A percentile compares a stretch with the other conserved stretches of the same genome.
Conservation (phyloP, 805 yeast species). For the Hanseniaspora singularis region DNA sequence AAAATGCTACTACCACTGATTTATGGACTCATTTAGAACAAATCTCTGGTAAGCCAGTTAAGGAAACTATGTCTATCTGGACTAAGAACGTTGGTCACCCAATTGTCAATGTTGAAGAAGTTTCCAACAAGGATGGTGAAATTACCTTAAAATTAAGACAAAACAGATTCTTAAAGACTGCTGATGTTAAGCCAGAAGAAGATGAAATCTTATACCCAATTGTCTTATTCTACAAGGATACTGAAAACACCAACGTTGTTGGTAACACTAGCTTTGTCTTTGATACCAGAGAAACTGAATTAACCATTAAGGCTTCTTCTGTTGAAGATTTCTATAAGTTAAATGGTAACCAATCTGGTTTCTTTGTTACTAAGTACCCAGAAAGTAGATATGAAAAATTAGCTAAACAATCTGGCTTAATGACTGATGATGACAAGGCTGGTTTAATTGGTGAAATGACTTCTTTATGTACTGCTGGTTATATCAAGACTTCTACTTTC, state of each 20-base stretch:
- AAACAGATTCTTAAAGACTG: constrained; percentile 63
- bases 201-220: constrained; percentile 58
- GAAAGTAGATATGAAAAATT: constrained; percentile 58
- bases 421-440: constrained; percentile 65
- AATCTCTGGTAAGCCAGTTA: constrained; percentile 62
- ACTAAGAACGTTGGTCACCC: constrained; percentile 72
- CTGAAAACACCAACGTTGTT: constrained; percentile 25
- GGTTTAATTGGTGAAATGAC: constrained; percentile 74
- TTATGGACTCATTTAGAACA: constrained; percentile 63
- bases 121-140: constrained; percentile 38
- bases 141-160: constrained; percentile 48
- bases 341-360: constrained; percentile 63
- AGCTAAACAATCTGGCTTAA: constrained; percentile 44
- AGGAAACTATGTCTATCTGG: constrained; percentile 67
- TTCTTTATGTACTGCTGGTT: constrained; percentile 59
- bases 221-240: constrained; percentile 54
- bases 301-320: constrained; percentile 34
- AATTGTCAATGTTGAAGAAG: constrained; percentile 56
- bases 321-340: constrained; percentile 44
- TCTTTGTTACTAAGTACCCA: constrained; percentile 61
- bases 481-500: constrained; percentile 48
- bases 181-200: constrained; percentile 66
- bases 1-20: constrained; percentile 65
- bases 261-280: constrained; percentile 47
- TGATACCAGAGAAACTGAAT: constrained; percentile 36